Evolutionary conservation across 805 yeast genomes (phyloP).

Genomic region (Kuraishia piskuri): DNA sequence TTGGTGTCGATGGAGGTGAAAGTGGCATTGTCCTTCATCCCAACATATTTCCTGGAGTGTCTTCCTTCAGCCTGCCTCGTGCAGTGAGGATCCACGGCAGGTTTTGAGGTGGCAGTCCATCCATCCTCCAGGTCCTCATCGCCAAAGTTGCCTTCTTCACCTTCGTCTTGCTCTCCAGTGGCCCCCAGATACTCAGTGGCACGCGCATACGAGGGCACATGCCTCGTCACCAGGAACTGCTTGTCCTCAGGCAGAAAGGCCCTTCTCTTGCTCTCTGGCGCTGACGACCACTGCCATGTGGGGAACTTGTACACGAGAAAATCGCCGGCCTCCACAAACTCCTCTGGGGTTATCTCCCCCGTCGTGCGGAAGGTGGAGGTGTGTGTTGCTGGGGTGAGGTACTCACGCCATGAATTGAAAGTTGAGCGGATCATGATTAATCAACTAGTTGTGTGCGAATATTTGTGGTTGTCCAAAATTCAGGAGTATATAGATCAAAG

Average conservation of each 20-base stretch:
- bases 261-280: conserved; percentile 42
- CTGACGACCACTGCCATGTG: conserved; percentile 88
- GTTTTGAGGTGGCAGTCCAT: conserved; percentile 39
- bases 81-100: conserved; percentile 10
- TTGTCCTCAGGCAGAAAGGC: conserved; percentile 80
- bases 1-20: conserved; percentile 16
- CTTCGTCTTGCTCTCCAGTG: conserved; percentile 22
- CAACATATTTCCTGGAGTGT: conserved; percentile 15
- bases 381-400: conserved; percentile 83
- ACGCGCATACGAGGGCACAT: conserved; percentile 78
- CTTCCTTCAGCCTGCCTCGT: conserved; percentile 15
- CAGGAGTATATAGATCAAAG: too few species aligned
- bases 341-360: conserved; percentile 94
- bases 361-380: conserved; percentile 77
- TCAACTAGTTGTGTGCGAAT: too few species aligned
- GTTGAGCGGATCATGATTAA: conserved; percentile 55
- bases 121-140: conserved; percentile 35
- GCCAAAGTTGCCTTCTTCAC: conserved; percentile 7
- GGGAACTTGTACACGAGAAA: conserved; percentile 87
- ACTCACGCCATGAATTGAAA: conserved; percentile 79
- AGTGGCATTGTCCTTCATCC: conserved; percentile 14
- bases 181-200: conserved; percentile 46
- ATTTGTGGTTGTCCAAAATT: too few species aligned
- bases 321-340: conserved; percentile 91
- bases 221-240: conserved; percentile 81